These are phyloP conservation scores for Diaporthe velutina DNA, from an alignment of 2,329 filamentous ascomycete species.

Conservation along the genomic window DNA sequence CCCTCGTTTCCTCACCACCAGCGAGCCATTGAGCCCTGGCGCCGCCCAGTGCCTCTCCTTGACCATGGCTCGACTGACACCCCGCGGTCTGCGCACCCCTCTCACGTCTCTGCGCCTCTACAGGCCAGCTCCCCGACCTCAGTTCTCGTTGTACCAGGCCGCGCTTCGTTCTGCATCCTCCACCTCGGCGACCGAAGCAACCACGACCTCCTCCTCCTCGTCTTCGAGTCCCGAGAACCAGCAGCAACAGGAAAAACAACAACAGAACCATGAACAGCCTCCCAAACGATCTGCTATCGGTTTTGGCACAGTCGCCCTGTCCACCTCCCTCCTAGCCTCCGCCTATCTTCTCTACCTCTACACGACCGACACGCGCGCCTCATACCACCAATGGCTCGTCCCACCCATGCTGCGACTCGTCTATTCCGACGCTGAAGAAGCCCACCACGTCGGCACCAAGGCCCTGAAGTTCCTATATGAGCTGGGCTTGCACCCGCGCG, in stretches of 20 bases:
- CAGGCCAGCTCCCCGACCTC: conserved; percentile 36
- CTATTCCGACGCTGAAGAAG: conserved; percentile 86
- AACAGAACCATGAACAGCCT: background rate
- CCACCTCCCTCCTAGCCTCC: conserved; percentile 56
- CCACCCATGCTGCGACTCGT: conserved; percentile 75
- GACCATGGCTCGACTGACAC: conserved; percentile 49
- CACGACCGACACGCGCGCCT: conserved; percentile 80
- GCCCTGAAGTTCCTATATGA: conserved; percentile 79
- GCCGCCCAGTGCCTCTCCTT: conserved; percentile 43
- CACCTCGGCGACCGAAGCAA: conserved; percentile 37
- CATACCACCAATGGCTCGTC: conserved; percentile 75
- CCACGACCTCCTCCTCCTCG: conserved; percentile 44
- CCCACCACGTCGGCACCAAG: conserved; percentile 84
- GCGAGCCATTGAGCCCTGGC: conserved; percentile 51
- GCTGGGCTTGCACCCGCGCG: conserved; percentile 83
- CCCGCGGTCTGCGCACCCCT: conserved; percentile 45
- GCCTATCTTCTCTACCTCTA: conserved; percentile 72
- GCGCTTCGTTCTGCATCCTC: conserved; percentile 45
- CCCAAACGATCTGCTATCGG: conserved; percentile 17
- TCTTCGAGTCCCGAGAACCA: background rate
- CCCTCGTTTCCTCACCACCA: conserved; percentile 34
- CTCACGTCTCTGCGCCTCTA: conserved; percentile 42
- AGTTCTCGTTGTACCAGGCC: conserved; percentile 29
- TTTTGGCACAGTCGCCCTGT: conserved; percentile 50
- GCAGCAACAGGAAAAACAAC: background rate